Base-by-base conservation (phyloP, 345 rosid species). In the Rhizophora apiculata region DNA sequence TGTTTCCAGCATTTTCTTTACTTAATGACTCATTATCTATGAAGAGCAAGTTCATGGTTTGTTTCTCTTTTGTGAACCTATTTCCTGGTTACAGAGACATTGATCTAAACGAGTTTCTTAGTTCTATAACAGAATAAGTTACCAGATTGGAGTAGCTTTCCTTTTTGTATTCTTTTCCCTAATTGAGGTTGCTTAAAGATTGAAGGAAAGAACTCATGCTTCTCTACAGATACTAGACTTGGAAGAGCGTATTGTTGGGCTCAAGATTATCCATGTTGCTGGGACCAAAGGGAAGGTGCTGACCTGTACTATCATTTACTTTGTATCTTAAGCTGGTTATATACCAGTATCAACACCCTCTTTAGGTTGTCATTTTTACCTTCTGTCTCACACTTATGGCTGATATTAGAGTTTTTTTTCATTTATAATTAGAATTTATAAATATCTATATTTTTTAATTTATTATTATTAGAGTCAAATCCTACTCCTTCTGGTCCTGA, bases 221-320 rank as follows among this genome's bases (percentile, higher is more conserved):
- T 71, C 34, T 71, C 60, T 24, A 46, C 81, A 93, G 96, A 87
- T 90, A 68, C 79, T 93, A 21, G 95, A 78, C 65, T 74, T 90
- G 81, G 96, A 93, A 78, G 89, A 88, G 27, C 81, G 74, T 34
- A 61, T 90, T 60, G 73, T 65, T 34, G 77, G 77, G 52, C 84
- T 90, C 57, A 90, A 83, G 74, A 82, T 93, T 76, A 87, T 93
- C 72, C 98, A 93, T 81, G 93, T 93, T 52, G 93, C 96, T 56
- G 98, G 98, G 76, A 93, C 98, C 3, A 90, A 93, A 76, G 98
- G 98, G 68, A 93, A 93, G 93, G 98, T 90, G 77, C 39, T 37
- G 62, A 62, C 6, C 62, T 6, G 6, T 68, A 60, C 69, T 36
- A 48, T 26, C 57, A 55, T 60, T 69, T 27, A 37, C 27, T 26